Evolutionary conservation across 2,329 filamentous ascomycete species (phyloP), one percentile per base, ranked within the genome.

Genomic region (Ceratocystis destructans): DNA sequence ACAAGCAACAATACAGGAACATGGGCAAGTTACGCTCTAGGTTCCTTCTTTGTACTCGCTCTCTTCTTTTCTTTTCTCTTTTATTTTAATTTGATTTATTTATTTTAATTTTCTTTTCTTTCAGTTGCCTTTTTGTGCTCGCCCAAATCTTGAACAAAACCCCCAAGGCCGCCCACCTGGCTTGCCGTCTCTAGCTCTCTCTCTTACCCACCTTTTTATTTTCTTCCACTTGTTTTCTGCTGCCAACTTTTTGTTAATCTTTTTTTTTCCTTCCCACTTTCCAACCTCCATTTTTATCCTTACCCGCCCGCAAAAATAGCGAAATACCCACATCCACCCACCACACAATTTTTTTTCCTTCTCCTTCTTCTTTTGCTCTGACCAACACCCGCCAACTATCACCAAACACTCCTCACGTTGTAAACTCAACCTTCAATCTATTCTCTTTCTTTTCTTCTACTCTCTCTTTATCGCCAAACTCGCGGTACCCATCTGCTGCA

Each of bases 351-450:
- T 44, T 61, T 62, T 28, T 61, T 41, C 22, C 22, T 59, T 61
- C 62, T 64, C 55, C 46, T 62, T 44, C 62, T 57, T 28, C 31
- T 57, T 25, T 17, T 31, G 22, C 28, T 57, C 53, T 57, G 53
- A 33, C 50, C 64, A 64, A 62, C 65, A 59, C 50, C 41, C 57
- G 57, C 53, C 41, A 61, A 62, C 50, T 64, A 62, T 62, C 57
- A 62, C 61, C 31, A n/a, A 15, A 41, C 1, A 15, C 37, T 41
- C 37, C 12, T 41, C 37, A 12, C 12, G 4, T 41, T 41, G 12
- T 3, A 41, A 41, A 41, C 12, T 12, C 61, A 65, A 25, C 59
- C 28, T 37, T 45, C 20, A 28, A 48, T 48, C 4, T 17, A 7
- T 22, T 10, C 33, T 53, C 28, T 37, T 41, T 45, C 45, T 46